phyloP scores from a whole-genome alignment of 2,329 filamentous ascomycete species.

The Ceratocystis colombiana region DNA sequence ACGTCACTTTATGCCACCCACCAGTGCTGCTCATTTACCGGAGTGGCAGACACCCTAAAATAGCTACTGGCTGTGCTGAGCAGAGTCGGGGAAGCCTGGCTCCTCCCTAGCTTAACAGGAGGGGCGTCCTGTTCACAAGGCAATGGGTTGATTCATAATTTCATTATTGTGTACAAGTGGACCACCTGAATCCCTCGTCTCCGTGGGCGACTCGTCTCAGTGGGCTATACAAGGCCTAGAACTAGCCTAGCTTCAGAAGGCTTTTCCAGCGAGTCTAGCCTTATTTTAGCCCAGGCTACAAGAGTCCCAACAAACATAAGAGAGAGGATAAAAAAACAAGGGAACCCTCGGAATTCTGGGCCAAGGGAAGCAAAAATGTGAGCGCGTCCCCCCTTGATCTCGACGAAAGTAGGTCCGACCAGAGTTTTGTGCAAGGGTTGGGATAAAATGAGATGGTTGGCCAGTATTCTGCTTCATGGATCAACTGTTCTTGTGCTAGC shows the following conservation, averaged over 20 bases:
- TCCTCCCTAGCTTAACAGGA: too few species aligned
- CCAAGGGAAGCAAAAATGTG: not conserved
- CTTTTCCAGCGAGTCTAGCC: not conserved
- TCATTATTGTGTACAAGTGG: not conserved
- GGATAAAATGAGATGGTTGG: conserved; percentile 14
- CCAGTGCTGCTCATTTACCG: not conserved
- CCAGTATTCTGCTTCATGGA: not conserved
- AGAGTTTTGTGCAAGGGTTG: conserved; percentile 8
- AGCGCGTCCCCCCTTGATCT: conserved; percentile 1
- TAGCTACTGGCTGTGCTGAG: not conserved
- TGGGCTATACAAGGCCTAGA: not conserved
- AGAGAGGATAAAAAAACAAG: not conserved
- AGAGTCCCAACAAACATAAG: not conserved
- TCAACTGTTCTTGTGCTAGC: not conserved
- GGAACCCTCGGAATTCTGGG: not conserved
- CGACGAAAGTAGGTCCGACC: conserved; percentile 6
- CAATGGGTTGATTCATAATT: not conserved
- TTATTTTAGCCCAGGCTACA: not conserved
- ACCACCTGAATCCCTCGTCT: too few species aligned
- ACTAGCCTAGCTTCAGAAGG: not conserved
- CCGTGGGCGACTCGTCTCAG: too few species aligned
- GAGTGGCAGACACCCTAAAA: not conserved
- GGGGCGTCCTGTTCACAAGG: too few species aligned
- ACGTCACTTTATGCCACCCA: not conserved
- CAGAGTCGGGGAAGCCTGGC: too few species aligned